Percentiles rank a stretch among this genome's conserved stretches.
These are phyloP conservation scores for Oenanthe sinensis DNA, from an alignment of 129 eudicot species.

Conservation along the genomic window DNA sequence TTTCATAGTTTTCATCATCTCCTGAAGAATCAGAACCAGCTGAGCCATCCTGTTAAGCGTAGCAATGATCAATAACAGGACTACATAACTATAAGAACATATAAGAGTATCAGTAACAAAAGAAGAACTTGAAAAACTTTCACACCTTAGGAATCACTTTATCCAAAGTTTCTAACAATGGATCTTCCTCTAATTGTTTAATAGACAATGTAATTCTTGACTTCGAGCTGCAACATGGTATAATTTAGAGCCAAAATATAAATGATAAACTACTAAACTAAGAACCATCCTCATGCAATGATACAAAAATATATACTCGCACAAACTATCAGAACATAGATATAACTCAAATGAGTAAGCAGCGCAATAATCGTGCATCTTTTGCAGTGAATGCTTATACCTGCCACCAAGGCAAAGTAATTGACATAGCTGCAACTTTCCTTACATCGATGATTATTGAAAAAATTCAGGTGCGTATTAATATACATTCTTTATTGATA, in stretches of 20 bases:
- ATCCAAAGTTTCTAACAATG: slow-evolving; percentile 80
- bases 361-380: neutral
- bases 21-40: slow-evolving; percentile 22
- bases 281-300: neutral
- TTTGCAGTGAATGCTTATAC: neutral
- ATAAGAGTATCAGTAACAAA: neutral
- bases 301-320: neutral
- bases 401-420: neutral
- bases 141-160: slow-evolving; percentile 87
- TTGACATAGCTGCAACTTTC: neutral
- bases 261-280: neutral
- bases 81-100: neutral
- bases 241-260: neutral
- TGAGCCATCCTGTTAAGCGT: slow-evolving; percentile 43
- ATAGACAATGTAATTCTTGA: slow-evolving; percentile 79
- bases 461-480: neutral
- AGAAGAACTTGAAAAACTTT: neutral
- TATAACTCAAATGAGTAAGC: neutral
- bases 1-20: slow-evolving; percentile 23
- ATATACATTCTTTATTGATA: neutral
- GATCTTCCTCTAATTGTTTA: slow-evolving; percentile 93
- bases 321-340: neutral
- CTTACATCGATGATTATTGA: neutral
- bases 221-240: slow-evolving; percentile 40
- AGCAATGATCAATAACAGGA: slow-evolving; percentile 7